Evolutionary conservation across 2,329 filamentous ascomycete species (phyloP), one percentile per base, ranked within the genome.

Genomic region (Xylaria polymorpha): DNA sequence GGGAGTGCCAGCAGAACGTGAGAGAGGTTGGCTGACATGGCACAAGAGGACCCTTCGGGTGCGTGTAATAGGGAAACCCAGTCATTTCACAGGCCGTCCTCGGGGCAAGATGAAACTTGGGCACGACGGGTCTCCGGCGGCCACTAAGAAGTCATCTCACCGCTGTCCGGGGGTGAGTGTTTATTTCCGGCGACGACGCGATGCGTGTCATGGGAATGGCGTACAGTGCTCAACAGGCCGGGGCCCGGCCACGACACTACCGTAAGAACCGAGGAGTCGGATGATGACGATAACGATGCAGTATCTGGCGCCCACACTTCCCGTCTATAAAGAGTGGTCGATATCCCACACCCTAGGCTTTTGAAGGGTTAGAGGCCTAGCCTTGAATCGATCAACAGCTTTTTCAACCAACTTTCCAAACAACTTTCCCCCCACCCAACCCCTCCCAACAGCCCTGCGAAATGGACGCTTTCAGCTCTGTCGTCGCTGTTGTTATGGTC

Each of bases 381-480:
- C 71, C 71, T 73, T 72, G 43, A 68, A 61, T 37, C 69, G 14
- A 68, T 56, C 66, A 67, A 71, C 60, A 70, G 37, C 56, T 22
- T 64, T 64, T 59, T 50, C 8, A 50, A 70, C 44, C 25, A 53
- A 55, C 59, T 63, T 63, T 69, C 50, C 56, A 32, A 68, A 57
- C 48, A 50, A 65, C 59, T 15, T 60, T 57, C 57, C 37, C 53
- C 59, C 58, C 35, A 62, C 56, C 6, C 44, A 46, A 44, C 25
- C 25, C 25, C 25, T 29, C 25, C 25, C 60, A 66, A 57, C 70
- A 69, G 64, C 66, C 53, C 18, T 44, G 39, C 43, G 70, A 61
- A 61, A 73, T 73, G 72, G 72, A 73, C 53, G 70, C 72, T 60
- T 63, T 65, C 59, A 46, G 57, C 68, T 67, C 70, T 66, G 41